Base-by-base conservation (phyloP, 495 filamentous ascomycete genomes). In the Hypoxylon intermedium region DNA sequence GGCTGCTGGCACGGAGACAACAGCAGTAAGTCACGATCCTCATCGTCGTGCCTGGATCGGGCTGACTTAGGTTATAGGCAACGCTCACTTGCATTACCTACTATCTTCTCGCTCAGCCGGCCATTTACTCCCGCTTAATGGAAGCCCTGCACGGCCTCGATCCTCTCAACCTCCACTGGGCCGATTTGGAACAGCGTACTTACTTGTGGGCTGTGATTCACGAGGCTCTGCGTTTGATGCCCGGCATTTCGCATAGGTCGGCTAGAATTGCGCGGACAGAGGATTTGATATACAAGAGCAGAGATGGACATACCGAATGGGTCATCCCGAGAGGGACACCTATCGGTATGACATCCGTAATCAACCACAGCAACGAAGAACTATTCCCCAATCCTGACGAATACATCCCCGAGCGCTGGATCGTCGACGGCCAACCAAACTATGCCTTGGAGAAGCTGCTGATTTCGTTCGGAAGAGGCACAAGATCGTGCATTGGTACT, bases 321-420 rank as follows among this genome's bases (percentile, higher is more conserved):
- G 60, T 63, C 6, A 60, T 67, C 26, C 63, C 66, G 0, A 36
- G 62, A 18, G 65, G 77, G 20, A 79, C 76, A 0, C 74, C 81
- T 0, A 71, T 85, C 26, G 77, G 77, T 45, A 80, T 79, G 67
- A 76, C 76, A 6, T 68, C 74, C 9, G 77, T 75, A 58, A 74
- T 79, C 51, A 70, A 81, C 6, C 81, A 83, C 58, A 74, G 71
- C 45, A 68, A 83, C 54, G 57, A 77, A 20, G 60, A 56, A 1
- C 64, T 83, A 33, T 86, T 83, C 57, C 75, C 80, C 0, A 57
- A 81, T 6, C 76, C 82, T 0, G 54, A 75, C 3, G 59, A 58
- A 12, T 85, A 83, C 58, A 52, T 71, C 11, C 83, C 84, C 0
- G 75, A 81, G 15, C 75, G 83, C 18, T 87, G 80, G 79, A 63